Conservation (phyloP, 2,329 filamentous ascomycete genomes). For the Xenosphaeropsis pyriputrescens region DNA sequence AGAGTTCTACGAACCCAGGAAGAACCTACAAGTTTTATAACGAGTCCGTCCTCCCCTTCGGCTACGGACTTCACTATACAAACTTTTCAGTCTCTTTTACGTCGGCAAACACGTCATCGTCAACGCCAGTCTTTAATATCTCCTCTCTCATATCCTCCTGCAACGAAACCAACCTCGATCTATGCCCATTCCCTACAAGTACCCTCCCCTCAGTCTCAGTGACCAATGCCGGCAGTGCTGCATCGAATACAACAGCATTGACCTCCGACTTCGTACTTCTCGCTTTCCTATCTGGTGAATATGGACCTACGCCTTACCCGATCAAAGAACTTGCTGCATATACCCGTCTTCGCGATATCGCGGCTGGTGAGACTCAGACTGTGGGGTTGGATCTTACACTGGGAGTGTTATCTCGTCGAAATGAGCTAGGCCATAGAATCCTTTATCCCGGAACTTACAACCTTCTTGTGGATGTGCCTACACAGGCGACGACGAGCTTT, state of each 20-base stretch:
- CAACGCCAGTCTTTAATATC: slow-evolving; percentile 12
- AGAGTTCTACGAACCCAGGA: slow-evolving; percentile 21
- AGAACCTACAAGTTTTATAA: slow-evolving; percentile 45
- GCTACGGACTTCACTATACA: slow-evolving; percentile 42
- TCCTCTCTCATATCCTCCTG: slow-evolving; percentile 20
- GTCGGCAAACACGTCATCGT: neutral
- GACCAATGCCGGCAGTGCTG: slow-evolving; percentile 31
- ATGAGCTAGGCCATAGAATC: slow-evolving; percentile 32
- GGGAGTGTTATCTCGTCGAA: slow-evolving; percentile 31
- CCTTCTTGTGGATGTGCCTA: slow-evolving; percentile 28
- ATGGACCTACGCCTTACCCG: slow-evolving; percentile 33
- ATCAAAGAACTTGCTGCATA: slow-evolving; percentile 37
- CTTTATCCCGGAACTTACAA: slow-evolving; percentile 38
- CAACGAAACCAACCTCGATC: slow-evolving; percentile 22
- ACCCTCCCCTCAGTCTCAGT: slow-evolving; percentile 20
- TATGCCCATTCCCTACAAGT: slow-evolving; percentile 21
- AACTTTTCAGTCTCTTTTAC: slow-evolving; percentile 23
- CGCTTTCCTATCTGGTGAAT: slow-evolving; percentile 29
- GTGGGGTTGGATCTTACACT: slow-evolving; percentile 27
- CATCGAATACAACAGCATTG: slow-evolving; percentile 15
- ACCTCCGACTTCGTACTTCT: slow-evolving; percentile 37
- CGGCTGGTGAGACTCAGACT: slow-evolving; percentile 15
- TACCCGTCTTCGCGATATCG: slow-evolving; percentile 16
- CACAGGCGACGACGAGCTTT: slow-evolving; percentile 25
- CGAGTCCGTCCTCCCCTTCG: slow-evolving; percentile 34